A percentile compares a stretch with the other conserved stretches of the same genome.
Evolutionary conservation across 2,329 filamentous ascomycete species (phyloP).

Genomic region (Gremmenia infestans): DNA sequence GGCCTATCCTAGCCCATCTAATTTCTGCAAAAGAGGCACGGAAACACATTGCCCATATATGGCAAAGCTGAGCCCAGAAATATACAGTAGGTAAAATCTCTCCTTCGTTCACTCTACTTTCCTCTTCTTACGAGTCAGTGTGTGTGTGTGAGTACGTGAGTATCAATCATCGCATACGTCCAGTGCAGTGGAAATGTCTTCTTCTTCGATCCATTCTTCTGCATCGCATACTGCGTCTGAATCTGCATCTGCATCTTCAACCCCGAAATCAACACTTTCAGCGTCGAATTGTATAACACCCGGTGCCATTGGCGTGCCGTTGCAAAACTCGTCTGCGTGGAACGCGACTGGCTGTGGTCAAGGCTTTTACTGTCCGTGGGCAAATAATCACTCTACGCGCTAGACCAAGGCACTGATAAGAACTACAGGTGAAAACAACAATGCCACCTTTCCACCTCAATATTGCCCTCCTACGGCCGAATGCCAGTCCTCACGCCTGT

Average conservation of each 20-base stretch:
- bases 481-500: slow-evolving; percentile 17
- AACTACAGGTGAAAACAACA: slow-evolving; percentile 19
- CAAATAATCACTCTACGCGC: not conserved
- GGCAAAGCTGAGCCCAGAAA: not conserved
- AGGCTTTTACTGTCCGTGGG: slow-evolving; percentile 16
- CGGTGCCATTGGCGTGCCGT: slow-evolving; percentile 1
- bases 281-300: not conserved
- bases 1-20: not conserved
- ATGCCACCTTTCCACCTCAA: slow-evolving; percentile 14
- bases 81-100: not conserved
- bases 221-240: no score
- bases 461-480: slow-evolving; percentile 22
- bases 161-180: no score
- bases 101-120: not conserved
- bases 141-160: not conserved
- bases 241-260: no score
- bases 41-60: not conserved
- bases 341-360: slow-evolving; percentile 7
- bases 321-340: slow-evolving; percentile 13
- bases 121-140: not conserved
- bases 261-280: no score
- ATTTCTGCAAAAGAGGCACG: not conserved
- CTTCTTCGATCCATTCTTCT: no score
- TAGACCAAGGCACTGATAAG: not conserved
- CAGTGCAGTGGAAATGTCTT: no score